Base-by-base conservation (phyloP, 2,329 filamentous ascomycete genomes). In the Pestalotiopsis sp. region DNA sequence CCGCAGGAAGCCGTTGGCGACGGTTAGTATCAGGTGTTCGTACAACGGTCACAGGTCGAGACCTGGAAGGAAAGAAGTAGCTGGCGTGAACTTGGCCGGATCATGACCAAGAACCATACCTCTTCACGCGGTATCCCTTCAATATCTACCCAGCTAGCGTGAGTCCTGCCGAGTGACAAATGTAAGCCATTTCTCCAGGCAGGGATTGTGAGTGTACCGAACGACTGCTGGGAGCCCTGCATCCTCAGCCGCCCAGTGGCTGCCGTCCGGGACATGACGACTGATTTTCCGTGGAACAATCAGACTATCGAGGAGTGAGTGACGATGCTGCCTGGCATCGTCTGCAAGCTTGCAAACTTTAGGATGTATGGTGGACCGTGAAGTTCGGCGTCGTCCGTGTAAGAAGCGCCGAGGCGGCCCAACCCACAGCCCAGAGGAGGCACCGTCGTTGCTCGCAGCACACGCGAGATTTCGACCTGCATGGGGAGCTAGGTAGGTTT, bases 41-140 rank as follows among this genome's bases (percentile, higher is more conserved):
- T 52, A 52, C 45, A 52, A n/a, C 38, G 38, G 13, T 41, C 36
- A 38, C 14, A 38, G 5, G 17, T 64, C 62, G 23, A 52, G 20
- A 38, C 38, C 23, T 23, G 9, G 38, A 17, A 11, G 36, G n/a
- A 39, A 38, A 27, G 27, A 38, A 61, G 64, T 27, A 25, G 45
- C 31, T 57, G 41, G n/a, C 11, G 45, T 66, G 61, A 64, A 39
- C n/a, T 64, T 64, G 41, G 23, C 36, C n/a, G 20, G 45, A 52
- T 52, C 17, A 52, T 52, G 20, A 9, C 17, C 14, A 9, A 52
- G 45, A 52, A 20, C 20, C 45, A 52, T 52, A 9, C n/a, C 45
- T 9, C 20, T 52, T 20, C 14, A 20, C 14, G 9, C 31, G 31
- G 31, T 52, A 9, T 20, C 17, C 17, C n/a, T 52, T 52, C 17